Evolutionary conservation across 805 yeast genomes (phyloP).

Genomic region (Candida orba): DNA sequence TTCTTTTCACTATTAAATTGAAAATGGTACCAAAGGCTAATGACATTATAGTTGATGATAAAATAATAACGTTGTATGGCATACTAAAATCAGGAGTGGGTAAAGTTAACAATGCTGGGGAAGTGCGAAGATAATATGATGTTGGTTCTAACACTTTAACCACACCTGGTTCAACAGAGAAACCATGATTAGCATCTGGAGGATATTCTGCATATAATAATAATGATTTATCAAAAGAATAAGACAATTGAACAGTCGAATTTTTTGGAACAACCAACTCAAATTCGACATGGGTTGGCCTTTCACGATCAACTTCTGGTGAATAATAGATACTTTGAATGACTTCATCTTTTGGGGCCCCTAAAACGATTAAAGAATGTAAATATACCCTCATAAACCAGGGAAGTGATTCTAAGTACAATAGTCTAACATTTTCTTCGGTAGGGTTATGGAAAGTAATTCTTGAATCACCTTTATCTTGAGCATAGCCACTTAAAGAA

Average conservation of each 20-base stretch:
- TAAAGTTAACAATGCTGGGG: slow-evolving; percentile 76
- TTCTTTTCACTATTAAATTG: slow-evolving; percentile 66
- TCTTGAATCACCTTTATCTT: slow-evolving; percentile 85
- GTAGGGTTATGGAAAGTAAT: slow-evolving; percentile 69
- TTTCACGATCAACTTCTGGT: slow-evolving; percentile 73
- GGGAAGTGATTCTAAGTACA: slow-evolving; percentile 78
- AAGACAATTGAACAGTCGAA: slow-evolving; percentile 53
- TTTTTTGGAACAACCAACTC: slow-evolving; percentile 56
- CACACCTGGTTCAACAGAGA: slow-evolving; percentile 88
- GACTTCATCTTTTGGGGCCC: slow-evolving; percentile 27
- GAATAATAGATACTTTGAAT: slow-evolving; percentile 51
- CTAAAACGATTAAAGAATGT: slow-evolving; percentile 46
- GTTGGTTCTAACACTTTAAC: slow-evolving; percentile 44
- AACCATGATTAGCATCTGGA: slow-evolving; percentile 99
- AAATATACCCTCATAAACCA: slow-evolving; percentile 87
- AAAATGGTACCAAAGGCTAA: slow-evolving; percentile 82
- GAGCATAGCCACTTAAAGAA: slow-evolving; percentile 86
- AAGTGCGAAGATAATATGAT: slow-evolving; percentile 58
- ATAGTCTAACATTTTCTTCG: slow-evolving; percentile 37
- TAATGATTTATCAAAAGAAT: slow-evolving; percentile 82
- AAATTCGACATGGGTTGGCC: slow-evolving; percentile 81
- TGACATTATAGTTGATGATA: slow-evolving; percentile 91
- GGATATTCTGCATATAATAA: slow-evolving; percentile 87
- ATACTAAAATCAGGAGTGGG: slow-evolving; percentile 98
- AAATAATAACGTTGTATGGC: slow-evolving; percentile 96